These are phyloP conservation scores for Diaporthe sp. DNA, from an alignment of 2,329 filamentous ascomycete species.

Conservation along the genomic window DNA sequence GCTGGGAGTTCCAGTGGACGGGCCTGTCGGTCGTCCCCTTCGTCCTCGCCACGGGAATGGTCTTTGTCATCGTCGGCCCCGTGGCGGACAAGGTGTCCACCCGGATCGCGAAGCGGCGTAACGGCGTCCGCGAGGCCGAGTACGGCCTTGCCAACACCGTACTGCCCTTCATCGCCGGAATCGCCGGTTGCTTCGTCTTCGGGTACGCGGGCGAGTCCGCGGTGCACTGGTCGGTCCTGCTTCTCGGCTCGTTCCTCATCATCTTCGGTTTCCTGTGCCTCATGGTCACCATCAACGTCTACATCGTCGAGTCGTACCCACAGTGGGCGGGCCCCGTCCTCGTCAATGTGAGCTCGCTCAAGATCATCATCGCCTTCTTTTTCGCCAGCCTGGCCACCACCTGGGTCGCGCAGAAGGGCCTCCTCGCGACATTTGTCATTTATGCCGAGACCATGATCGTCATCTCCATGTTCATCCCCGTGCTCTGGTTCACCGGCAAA, in stretches of 20 bases:
- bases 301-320: constrained; percentile 52
- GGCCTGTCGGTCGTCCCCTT: constrained; percentile 49
- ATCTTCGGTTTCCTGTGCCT: constrained; percentile 48
- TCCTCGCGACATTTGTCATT: constrained; percentile 48
- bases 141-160: constrained; percentile 51
- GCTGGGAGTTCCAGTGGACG: constrained; percentile 50
- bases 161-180: constrained; percentile 48
- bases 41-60: constrained; percentile 43
- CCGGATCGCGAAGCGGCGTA: constrained; percentile 47
- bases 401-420: constrained; percentile 48
- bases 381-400: constrained; percentile 47
- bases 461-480: constrained; percentile 48
- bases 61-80: constrained; percentile 48
- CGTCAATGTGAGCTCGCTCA: constrained; percentile 51
- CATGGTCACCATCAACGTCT: constrained; percentile 50
- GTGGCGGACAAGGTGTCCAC: constrained; percentile 50
- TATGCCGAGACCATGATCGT: constrained; percentile 52
- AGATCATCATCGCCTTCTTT: constrained; percentile 50
- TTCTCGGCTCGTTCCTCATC: constrained; percentile 48
- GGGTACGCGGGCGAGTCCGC: constrained; percentile 48
- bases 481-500: constrained; percentile 48
- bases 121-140: constrained; percentile 50
- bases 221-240: constrained; percentile 48
- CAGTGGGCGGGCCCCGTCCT: constrained; percentile 51
- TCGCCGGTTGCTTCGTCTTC: constrained; percentile 51